phyloP scores from a whole-genome alignment of 768 basidiomycete genomes.

The Albatrellus ellisii region DNA sequence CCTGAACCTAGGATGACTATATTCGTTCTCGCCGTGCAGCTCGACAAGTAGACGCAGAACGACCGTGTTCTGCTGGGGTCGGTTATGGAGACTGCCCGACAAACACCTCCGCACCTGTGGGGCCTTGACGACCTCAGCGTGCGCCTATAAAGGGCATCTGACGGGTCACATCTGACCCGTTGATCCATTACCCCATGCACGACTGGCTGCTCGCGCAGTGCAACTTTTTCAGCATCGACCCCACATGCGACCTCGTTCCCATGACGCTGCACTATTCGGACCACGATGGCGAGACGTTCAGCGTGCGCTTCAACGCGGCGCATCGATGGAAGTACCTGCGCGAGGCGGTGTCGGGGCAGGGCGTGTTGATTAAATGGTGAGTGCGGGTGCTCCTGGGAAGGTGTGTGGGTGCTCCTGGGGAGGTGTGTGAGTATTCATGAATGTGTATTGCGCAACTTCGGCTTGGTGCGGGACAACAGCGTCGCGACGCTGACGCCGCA shows the following conservation, averaged over 20 bases:
- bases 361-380: conserved; percentile 35
- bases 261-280: conserved; percentile 27
- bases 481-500: conserved; percentile 48
- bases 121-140: too few species aligned
- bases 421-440: neutral
- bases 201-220: conserved; percentile 37
- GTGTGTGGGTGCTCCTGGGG: neutral
- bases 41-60: too few species aligned
- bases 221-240: conserved; percentile 31
- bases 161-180: too few species aligned
- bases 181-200: conserved; percentile 26
- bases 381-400: neutral
- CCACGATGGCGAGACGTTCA: conserved; percentile 29
- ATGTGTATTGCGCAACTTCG: conserved; percentile 16
- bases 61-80: too few species aligned
- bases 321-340: conserved; percentile 34
- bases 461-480: conserved; percentile 25
- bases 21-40: too few species aligned
- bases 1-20: conserved; percentile 43
- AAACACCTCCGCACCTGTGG: too few species aligned
- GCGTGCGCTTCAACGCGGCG: conserved; percentile 24
- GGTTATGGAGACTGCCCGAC: too few species aligned
- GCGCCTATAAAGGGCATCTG: too few species aligned
- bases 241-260: conserved; percentile 23
- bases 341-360: conserved; percentile 30